These are phyloP conservation scores for Phaeosphaeria sp. DNA, from an alignment of 2,329 filamentous ascomycete species.

Conservation along the genomic window DNA sequence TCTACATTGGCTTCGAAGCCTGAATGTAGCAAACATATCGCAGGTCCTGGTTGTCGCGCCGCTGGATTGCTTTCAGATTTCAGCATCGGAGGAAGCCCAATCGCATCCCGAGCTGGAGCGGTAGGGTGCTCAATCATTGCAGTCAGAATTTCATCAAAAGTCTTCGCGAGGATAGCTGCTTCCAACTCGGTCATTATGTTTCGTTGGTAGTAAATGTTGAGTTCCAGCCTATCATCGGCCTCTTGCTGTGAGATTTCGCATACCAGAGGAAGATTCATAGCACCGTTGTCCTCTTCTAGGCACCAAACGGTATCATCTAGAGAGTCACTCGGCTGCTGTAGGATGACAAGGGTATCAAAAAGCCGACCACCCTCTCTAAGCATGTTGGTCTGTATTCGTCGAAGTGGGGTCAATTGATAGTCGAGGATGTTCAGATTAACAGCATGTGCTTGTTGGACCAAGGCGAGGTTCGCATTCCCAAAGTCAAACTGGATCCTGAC, in stretches of 20 bases:
- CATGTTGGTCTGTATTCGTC: slow-evolving; percentile 68
- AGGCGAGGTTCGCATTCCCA: slow-evolving; percentile 59
- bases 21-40: slow-evolving; percentile 41
- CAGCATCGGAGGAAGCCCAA: slow-evolving; percentile 26
- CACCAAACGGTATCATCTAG: slow-evolving; percentile 60
- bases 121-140: slow-evolving; percentile 31
- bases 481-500: slow-evolving; percentile 64
- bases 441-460: slow-evolving; percentile 66
- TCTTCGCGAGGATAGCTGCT: slow-evolving; percentile 32
- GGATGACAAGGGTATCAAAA: slow-evolving; percentile 81
- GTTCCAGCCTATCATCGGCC: slow-evolving; percentile 58
- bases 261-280: slow-evolving; percentile 79
- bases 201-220: slow-evolving; percentile 66
- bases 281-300: slow-evolving; percentile 58
- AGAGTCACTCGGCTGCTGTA: slow-evolving; percentile 67
- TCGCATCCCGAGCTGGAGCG: slow-evolving; percentile 27
- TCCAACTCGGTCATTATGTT: slow-evolving; percentile 36
- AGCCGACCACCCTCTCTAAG: slow-evolving; percentile 59
- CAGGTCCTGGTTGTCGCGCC: slow-evolving; percentile 13
- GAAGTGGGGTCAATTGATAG: slow-evolving; percentile 77
- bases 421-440: slow-evolving; percentile 67
- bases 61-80: slow-evolving; percentile 33
- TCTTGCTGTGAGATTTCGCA: slow-evolving; percentile 72
- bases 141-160: slow-evolving; percentile 34
- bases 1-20: slow-evolving; percentile 47